Base-by-base conservation (phyloP, 106 monocot genomes). In the Phalaenopsis aphrodite region DNA sequence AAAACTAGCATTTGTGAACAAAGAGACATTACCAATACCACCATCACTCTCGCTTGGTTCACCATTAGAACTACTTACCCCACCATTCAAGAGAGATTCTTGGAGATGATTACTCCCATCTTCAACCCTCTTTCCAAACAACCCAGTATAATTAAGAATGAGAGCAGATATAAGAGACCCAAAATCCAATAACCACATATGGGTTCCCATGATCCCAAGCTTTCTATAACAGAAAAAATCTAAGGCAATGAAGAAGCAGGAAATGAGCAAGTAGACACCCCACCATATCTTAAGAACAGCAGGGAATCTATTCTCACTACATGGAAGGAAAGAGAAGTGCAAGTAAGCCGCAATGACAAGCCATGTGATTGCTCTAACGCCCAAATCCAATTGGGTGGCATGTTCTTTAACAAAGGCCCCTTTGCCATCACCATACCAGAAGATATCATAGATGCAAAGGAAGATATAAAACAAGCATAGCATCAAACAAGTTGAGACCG, bases 31-130 rank as follows among this genome's bases (percentile, higher is more conserved):
- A 24, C 52, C 82, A 5, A 16, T 5, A 19, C 43, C 74, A 43
- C 74, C 5, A 30, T 17, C 10, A 5, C 2, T 16, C 18, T 72
- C 19, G 6, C 41, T 74, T 43, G 1, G 19, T 74, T 45, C 43
- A 16, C 18, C 74, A 42, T 57, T 56, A n/a, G 42, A 45, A 68
- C 11, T 19, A 64, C 16, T 58, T 6, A 11, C 69, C 3, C 37
- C 80, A 19, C 84, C 90, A 80, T 87, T 85, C 85, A 98, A 79
- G 4, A 94, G 92, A 79, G 89, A 86, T 82, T 94, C 88, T 30
- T 72, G 78, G 64, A 86, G 81, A 73, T n/a, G 5, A 75, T 72
- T 16, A 48, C n/a, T 71, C 52, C 73, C 83, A 37, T 42, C 77
- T 46, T 77, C 86, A 37, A 9, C 42, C 47, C 79, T 86, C 78